phyloP scores from a whole-genome alignment of 495 filamentous ascomycete genomes.

The Penicillium verhagenii region DNA sequence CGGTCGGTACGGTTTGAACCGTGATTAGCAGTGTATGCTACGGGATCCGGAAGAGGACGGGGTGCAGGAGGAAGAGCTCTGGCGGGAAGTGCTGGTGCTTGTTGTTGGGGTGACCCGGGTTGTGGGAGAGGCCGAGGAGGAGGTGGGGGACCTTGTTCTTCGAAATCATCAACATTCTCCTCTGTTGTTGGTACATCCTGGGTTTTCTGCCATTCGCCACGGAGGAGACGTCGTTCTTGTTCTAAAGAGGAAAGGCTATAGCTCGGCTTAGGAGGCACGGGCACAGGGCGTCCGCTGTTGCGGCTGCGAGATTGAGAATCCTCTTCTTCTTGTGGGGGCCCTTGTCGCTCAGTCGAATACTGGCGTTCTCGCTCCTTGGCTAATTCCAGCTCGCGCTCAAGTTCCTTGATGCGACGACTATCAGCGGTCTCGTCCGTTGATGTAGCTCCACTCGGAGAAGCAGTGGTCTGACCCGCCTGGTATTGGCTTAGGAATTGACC shows the following conservation, averaged over 20 bases:
- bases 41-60: constrained; percentile 35
- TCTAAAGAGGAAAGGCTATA: constrained; percentile 68
- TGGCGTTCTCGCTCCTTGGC: constrained; percentile 83
- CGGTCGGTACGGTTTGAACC: constrained; percentile 42
- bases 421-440: constrained; percentile 43
- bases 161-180: constrained; percentile 13
- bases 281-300: constrained; percentile 43
- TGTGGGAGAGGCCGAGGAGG: constrained; percentile 44
- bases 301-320: constrained; percentile 30
- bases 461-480: constrained; percentile 52
- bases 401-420: constrained; percentile 69
- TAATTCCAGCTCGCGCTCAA: constrained; percentile 81
- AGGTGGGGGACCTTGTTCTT: constrained; percentile 38
- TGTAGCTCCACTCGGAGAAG: constrained; percentile 6
- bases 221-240: constrained; percentile 73
- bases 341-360: constrained; percentile 80
- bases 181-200: constrained; percentile 32
- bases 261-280: constrained; percentile 52
- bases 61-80: constrained; percentile 23
- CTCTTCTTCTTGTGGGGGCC: constrained; percentile 32
- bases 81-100: constrained; percentile 16
- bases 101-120: constrained; percentile 20
- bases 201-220: constrained; percentile 63
- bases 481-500: constrained; percentile 88
- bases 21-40: constrained; percentile 27